Base-by-base conservation (phyloP, 179 eudicot species). In the Silene vulgaris region DNA sequence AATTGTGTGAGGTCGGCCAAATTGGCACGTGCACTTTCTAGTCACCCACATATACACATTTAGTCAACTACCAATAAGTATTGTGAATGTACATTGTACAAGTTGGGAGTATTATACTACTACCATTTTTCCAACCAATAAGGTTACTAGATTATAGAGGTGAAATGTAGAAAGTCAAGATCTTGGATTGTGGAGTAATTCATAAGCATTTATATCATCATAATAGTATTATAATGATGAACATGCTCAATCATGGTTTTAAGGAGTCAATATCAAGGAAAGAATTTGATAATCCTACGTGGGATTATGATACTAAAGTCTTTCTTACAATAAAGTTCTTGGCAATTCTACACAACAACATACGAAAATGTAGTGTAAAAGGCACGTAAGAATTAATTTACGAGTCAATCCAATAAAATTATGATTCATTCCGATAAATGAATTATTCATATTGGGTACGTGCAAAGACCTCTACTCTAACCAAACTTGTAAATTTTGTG, bases 161-260 rank as follows among this genome's bases (percentile, higher is more conserved):
- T 13, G 69, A 12, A 29, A 64, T 65, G 40, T 13, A 28, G 3
- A 65, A 30, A 37, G 72, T 37, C 72, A 68, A 19, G 72, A 19
- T 68, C 59, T 68, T 40, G 56, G 5, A 20, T 7, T 68, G 3
- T 68, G 54, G 72, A 68, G 72, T 68, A 68, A 13, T 37, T 68
- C 56, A 13, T 37, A 68, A 68, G 72, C 52, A 68, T 37, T 19
- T 37, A 68, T 19, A 68, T n/a, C 56, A 67, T 40, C 72, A 68
- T 67, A 35, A 65, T 64, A 16, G 59, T 13, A 54, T 3, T 54
- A 19, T 32, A 30, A 65, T 65, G 21, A 65, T 14, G 21, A 30
- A 29, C 45, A 13, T 65, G 30, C 45, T 65, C 13, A 14, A 65
- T 65, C 69, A 63, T 63, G 67, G 13, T 63, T 54, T 63, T 63